Evolutionary conservation across 257 asterid species (phyloP), one percentile per base, ranked within the genome.

Genomic region (Datura wrightii): DNA sequence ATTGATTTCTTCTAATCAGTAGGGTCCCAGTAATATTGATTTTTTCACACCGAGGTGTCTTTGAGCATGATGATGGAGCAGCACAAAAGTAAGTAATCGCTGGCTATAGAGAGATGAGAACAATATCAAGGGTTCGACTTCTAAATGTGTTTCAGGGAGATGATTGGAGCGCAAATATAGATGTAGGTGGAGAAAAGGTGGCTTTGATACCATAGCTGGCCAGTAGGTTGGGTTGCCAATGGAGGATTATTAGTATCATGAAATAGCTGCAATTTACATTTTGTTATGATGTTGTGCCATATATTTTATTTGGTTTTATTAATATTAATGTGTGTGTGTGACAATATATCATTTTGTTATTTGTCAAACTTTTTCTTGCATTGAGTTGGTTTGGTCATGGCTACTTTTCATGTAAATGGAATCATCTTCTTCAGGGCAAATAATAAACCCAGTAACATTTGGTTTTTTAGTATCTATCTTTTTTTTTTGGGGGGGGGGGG

Each of bases 391-490:
- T 78, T 78, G 63, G 36, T 78, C 15, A 19, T 71, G 63, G 19
- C 63, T 52, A 52, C 7, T 34, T 78, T 14, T 52, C 48, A 52
- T 78, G 82, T 31, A 34, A 71, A 50, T 52, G 63, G 31, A 53
- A 13, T 78, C 9, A 31, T 78, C 82, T 8, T 67, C 52, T 67
- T 78, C 48, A 34, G 31, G 14, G 13, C 1, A 52, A 13, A 76
- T 50, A 76, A 31, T 52, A 52, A 78, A 50, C 24, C 62, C 46
- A 14, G 82, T 78, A 76, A 37, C 16, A 50, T 50, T 76, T 37
- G 60, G 15, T 10, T 78, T 78, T 52, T 78, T 78, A 78, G 82
- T 53, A 78, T 31, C 82, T 76, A 10, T 78, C 48, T 78, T 72
- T 13, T 50, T 76, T 76, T 3, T 24, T 5, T 5, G 42, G 34